Evolutionary conservation across 192 early-diverging fungal species (phyloP).

Genomic region (Linnemannia hyalina): DNA sequence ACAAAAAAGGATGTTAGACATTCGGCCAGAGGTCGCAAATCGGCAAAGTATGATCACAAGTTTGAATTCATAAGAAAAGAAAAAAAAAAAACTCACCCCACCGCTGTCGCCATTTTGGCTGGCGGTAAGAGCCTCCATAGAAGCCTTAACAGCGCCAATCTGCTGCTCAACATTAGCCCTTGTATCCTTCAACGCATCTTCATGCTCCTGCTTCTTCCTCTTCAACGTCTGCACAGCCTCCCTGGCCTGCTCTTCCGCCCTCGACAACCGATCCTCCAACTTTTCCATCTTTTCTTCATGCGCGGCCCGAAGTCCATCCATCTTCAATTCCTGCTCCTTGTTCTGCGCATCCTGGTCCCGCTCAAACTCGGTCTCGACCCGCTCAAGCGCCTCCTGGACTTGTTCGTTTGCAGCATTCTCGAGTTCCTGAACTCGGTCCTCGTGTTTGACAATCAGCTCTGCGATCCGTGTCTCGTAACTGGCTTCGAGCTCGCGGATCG

Average conservation of each 20-base stretch:
- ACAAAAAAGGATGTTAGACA: too few species aligned
- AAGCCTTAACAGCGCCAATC: conserved; percentile 9
- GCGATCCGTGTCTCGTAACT: conserved; percentile 45
- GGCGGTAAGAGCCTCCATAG: conserved; percentile 8
- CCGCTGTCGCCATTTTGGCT: background rate
- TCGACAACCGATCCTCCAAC: conserved; percentile 28
- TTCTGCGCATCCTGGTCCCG: conserved; percentile 22
- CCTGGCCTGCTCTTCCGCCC: conserved; percentile 21
- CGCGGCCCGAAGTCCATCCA: background rate
- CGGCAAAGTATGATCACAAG: background rate
- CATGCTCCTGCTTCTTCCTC: background rate
- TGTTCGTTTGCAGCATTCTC: conserved; percentile 45
- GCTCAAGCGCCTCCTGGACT: conserved; percentile 35
- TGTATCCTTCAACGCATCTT: conserved; percentile 9
- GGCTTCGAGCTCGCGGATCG: conserved; percentile 14
- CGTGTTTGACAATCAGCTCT: conserved; percentile 44
- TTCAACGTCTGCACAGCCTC: conserved; percentile 3
- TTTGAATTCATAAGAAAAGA: background rate
- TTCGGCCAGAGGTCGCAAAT: background rate
- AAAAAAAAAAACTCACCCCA: conserved; percentile 18
- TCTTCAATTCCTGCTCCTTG: conserved; percentile 16
- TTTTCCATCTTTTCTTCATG: conserved; percentile 18
- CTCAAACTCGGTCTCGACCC: conserved; percentile 50
- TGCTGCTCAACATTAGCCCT: conserved; percentile 29
- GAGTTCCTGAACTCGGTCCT: conserved; percentile 35